Evolutionary conservation across 2,329 filamentous ascomycete species (phyloP), one percentile per base, ranked within the genome.

Genomic region (Aspergillus calidoustus): DNA sequence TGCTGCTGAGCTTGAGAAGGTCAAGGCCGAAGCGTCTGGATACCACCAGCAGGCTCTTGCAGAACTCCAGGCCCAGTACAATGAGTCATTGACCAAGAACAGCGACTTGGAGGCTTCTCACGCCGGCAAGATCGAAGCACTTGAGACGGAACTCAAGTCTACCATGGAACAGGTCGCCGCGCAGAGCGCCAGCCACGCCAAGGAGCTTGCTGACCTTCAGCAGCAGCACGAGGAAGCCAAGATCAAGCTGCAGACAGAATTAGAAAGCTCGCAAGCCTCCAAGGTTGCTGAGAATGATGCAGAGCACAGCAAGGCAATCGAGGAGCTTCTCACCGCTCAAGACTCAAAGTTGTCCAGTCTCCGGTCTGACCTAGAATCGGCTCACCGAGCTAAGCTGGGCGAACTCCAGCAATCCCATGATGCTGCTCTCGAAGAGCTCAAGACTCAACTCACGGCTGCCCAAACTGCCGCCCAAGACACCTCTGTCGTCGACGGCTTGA

Each of bases 281-380:
- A 77, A 75, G 65, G 58, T 73, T 34, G 68, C 73, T 2, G 72
- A 79, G 38, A 63, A 74, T 7, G 77, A 79, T 61, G 72, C 72
- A 4, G 73, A 76, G 50, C 78, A 80, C 57, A 72, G 69, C 54
- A 74, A 74, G 59, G 76, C 73, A 7, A 77, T 80, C 48, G 77
- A 80, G 62, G 74, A 78, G 54, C 71, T 80, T 22, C 71, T 80
- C 53, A 76, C 69, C 15, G 68, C 75, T 6, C 73, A 79, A 23
- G 77, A 81, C 22, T 68, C 74, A 19, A 79, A 79, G 61, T 50
- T 80, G n/a, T 71, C 72, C 11, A 68, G 70, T 31, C 63, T 81
- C 31, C 71, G 72, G 25, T 64, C 66, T 19, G 75, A 81, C 23
- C 69, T 79, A 44, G 77, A 80, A 55, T 54, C 68, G 4, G 70